Conservation (phyloP, 441 rosid genomes). For the Hura crepitans region DNA sequence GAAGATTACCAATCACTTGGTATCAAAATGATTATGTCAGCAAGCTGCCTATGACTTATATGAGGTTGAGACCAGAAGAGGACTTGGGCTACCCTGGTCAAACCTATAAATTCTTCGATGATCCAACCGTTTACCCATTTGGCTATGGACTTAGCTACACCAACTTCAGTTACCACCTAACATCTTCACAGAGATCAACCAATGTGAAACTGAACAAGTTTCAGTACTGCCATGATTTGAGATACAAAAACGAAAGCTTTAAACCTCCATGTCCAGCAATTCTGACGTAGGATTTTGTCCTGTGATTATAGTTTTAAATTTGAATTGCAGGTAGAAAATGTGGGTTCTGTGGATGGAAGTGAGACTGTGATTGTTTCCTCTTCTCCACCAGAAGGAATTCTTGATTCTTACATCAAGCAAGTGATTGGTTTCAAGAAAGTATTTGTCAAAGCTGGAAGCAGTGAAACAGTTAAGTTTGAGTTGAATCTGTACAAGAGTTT, state of each 20-base stretch:
- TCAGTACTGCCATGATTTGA: slow-evolving; percentile 23
- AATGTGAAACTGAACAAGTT: slow-evolving; percentile 10
- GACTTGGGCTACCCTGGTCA: slow-evolving; percentile 35
- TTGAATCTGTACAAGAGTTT: slow-evolving; percentile 35
- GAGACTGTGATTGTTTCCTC: slow-evolving; percentile 36
- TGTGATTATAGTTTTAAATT: slow-evolving; percentile 27
- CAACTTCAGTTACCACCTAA: slow-evolving; percentile 21
- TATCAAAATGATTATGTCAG: slow-evolving; percentile 28
- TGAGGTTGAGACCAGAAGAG: slow-evolving; percentile 40
- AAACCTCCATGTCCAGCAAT: slow-evolving; percentile 22
- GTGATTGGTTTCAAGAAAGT: slow-evolving; percentile 39
- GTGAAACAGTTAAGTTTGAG: slow-evolving; percentile 21
- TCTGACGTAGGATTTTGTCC: slow-evolving; percentile 12
- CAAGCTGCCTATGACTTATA: slow-evolving; percentile 38
- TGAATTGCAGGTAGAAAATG: slow-evolving; percentile 26
- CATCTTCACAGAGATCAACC: slow-evolving; percentile 5
- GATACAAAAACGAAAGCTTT: not conserved
- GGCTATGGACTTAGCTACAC: slow-evolving; percentile 51
- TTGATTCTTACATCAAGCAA: slow-evolving; percentile 24
- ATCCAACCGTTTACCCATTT: slow-evolving; percentile 32
- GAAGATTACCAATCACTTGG: slow-evolving; percentile 48
- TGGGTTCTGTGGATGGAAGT: slow-evolving; percentile 30
- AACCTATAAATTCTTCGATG: slow-evolving; percentile 37
- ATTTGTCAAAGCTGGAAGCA: slow-evolving; percentile 28
- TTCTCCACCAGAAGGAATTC: slow-evolving; percentile 25